Evolutionary conservation across 495 filamentous ascomycete species (phyloP), one percentile per base, ranked within the genome.

Genomic region (Penicillium verhagenii): DNA sequence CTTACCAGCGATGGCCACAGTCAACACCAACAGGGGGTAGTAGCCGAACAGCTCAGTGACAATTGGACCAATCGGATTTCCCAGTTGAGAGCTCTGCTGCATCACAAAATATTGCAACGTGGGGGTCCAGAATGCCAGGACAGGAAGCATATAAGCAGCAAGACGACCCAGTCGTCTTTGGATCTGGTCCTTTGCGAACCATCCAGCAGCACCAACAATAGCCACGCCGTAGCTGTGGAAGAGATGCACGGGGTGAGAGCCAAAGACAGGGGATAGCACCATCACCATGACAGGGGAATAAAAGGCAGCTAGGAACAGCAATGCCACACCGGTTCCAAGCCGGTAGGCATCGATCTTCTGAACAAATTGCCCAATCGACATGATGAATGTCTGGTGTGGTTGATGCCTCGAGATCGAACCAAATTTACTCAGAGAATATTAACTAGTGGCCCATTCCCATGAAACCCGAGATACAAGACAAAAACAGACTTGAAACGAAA

Each of bases 181-280:
- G 63, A 59, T 73, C 57, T 56, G 82, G 63, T 69, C 67, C 82
- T 86, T 65, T 59, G 69, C 66, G 28, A 83, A 79, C 81, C 84
- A 87, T 53, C 87, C 82, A 50, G 78, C 69, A 24, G 87, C 82
- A 42, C 84, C 80, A 37, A 80, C 85, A 8, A 80, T 71, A 53
- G 80, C 82, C 40, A 89, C 78, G 18, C 88, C 78, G 60, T 82
- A 79, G 48, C 75, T 66, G 67, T 96, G 92, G 69, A 86, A 87
- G 61, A 86, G 77, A 10, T 82, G 79, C 1, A 90, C 68, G 9
- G 93, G 86, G 20, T 91, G 85, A 14, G 85, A 81, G 20, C 93
- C 93, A 72, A 95, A 97, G 19, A 92, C 87, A 2, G 93, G 94
- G 19, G 89, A 86, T 29, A 97, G 71, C 6, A 79, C 83, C 56